A percentile compares a stretch with the other conserved stretches of the same genome.
These are phyloP conservation scores for Sordariomycetes sp. DNA, from an alignment of 2,329 filamentous ascomycete species.

Conservation along the genomic window DNA sequence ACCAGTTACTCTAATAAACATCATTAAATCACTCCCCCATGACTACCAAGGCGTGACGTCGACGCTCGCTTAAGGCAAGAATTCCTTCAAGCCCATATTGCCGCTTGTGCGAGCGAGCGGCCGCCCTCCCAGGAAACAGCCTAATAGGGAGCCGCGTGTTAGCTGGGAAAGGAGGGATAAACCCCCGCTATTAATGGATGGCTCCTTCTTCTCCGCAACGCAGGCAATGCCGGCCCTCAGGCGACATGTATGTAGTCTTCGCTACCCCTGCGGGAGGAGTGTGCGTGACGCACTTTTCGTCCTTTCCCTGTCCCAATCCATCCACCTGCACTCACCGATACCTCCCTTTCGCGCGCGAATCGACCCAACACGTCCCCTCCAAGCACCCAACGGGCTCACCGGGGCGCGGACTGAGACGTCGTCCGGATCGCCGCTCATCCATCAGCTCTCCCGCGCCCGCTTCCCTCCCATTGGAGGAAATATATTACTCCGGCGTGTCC, in stretches of 20 bases:
- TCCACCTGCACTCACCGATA: neutral
- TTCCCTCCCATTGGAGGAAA: neutral
- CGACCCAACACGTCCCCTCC: neutral
- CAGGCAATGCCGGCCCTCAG: neutral
- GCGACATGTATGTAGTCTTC: too few relatives aligned
- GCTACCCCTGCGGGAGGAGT: neutral
- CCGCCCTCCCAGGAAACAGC: neutral
- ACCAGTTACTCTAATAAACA: neutral
- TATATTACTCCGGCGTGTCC: neutral
- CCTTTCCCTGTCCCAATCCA: neutral
- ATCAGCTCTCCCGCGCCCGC: neutral
- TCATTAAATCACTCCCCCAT: neutral
- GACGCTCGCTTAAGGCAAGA: too few relatives aligned
- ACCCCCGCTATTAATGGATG: neutral
- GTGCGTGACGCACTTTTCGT: neutral
- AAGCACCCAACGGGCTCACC: neutral
- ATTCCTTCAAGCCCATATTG: too few relatives aligned
- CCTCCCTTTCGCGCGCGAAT: neutral
- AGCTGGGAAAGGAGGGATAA: neutral
- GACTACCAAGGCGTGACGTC: too few relatives aligned
- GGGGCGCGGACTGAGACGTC: neutral
- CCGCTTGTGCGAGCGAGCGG: neutral
- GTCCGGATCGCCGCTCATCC: neutral
- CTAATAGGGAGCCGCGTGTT: neutral
- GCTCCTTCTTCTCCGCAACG: neutral